Evolutionary conservation across 208 protist species (phyloP), one percentile per base, ranked within the genome.

Genomic region (Blastocrithidia nonstop): DNA sequence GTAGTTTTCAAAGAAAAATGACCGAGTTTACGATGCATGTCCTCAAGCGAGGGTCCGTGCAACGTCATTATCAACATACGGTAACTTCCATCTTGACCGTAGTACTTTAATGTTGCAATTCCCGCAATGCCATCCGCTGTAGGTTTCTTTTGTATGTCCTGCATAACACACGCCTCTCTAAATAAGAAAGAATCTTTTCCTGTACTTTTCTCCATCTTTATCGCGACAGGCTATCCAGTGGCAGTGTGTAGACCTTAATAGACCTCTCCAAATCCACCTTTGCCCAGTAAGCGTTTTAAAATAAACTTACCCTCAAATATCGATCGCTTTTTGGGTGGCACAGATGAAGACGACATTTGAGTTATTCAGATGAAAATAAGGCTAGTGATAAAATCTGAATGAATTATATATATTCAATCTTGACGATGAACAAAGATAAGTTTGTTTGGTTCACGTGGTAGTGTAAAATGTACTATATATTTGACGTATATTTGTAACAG

Each of bases 11-110:
- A 57, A 19, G 80, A 93, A 52, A 99, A 99, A 35, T 71, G 76
- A 25, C 83, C 56, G 15, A 69, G 46, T 25, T 66, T 61, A 25
- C 72, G 50, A 48, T 77, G 71, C 6, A 88, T 56, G 65, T 98
- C 93, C 52, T 99, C 97, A 5, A 99, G 71, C 32, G 87, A 96
- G 22, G 95, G 90, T 0, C 98, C 98, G 1, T 99, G 81, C 16
- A 98, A 58, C 24, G 98, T 96, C 78, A 99, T 99, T 33, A 99
- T 95, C 58, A 99, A 88, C 23, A 99, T 93, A 54, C 98, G 97
- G 64, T 98, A 98, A 41, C 98, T 86, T 7, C 94, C 93, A 53
- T 99, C 96, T 28, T 93, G 55, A 3, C 96, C 96, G 73, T 89
- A 98, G 57, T 93, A 99, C 51, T 88, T 90, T 4, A 99, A 77